Base-by-base conservation (phyloP, 352 stramenopile species). In the Globisporangium heterothallicum region DNA sequence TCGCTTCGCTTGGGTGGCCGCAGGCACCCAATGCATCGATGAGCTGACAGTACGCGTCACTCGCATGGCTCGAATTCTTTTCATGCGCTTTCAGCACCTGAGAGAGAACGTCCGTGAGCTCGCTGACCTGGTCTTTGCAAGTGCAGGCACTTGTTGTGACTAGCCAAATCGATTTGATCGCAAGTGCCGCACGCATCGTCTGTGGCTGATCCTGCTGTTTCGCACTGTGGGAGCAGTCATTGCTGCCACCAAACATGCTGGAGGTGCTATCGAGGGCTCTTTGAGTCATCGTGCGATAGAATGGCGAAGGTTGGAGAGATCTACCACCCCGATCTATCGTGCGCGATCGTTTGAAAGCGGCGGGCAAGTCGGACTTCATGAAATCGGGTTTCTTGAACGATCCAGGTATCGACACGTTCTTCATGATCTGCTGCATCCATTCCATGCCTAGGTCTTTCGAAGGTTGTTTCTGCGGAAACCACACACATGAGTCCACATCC, bases 211-310 rank as follows among this genome's bases (percentile, higher is more conserved):
- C 22, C 9, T 48, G 45, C 16, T 21, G 32, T 38, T 38, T 10
- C 32, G n/a, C 4, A 16, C 25, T 4, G 21, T 25, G 36, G 25
- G 26, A 35, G 6, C 18, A 6, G 35, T 14, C 26, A 40, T 38
- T 16, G 46, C 9, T 44, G 38, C 34, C 42, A 41, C 21, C 24
- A 27, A 62, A 52, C 19, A 63, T 22, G 42, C 22, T 38, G 47
- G 25, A 29, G 24, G 38, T 61, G 24, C 43, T 53, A 58, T 53
- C 61, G 8, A 66, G 40, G 0, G 62, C 54, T 32, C 64, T 66
- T 34, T 78, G 68, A 0, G 68, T 78, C 63, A 75, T 72, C 0
- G 69, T 66, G n/a, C 69, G 69, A 34, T 73, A 68, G 35, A 76
- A 72, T 16, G 53, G 57, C 7, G 53, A 55, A 32, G 45, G 2